Percentiles rank a stretch among this genome's conserved stretches.
Conservation (phyloP, 805 yeast species). For the Candida nonsorbophila region DNA sequence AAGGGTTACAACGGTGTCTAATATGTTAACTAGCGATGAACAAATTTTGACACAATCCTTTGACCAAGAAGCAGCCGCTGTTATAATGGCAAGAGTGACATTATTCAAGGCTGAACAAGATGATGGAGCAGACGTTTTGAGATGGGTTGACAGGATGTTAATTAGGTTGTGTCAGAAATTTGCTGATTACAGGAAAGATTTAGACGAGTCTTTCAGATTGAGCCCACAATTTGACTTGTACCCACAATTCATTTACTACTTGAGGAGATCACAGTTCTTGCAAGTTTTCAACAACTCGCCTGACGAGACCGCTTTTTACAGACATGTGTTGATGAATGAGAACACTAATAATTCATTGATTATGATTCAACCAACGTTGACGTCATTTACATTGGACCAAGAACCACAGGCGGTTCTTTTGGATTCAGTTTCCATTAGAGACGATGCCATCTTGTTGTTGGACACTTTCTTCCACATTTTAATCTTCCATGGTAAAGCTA, state of each 20-base stretch:
- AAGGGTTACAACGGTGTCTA: constrained; percentile 55
- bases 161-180: constrained; percentile 31
- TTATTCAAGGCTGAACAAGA: constrained; percentile 74
- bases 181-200: constrained; percentile 41
- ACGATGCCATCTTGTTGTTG: constrained; percentile 50
- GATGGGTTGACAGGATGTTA: constrained; percentile 81
- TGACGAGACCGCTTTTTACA: constrained; percentile 62
- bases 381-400: constrained; percentile 12
- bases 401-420: constrained; percentile 62
- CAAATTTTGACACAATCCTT: constrained; percentile 43
- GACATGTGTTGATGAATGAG: constrained; percentile 59
- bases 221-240: constrained; percentile 46
- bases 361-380: constrained; percentile 66
- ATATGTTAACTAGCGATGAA: constrained; percentile 35
- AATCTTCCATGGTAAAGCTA: constrained; percentile 60
- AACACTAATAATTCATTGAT: constrained; percentile 55
- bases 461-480: constrained; percentile 69
- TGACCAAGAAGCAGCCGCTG: constrained; percentile 69
- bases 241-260: constrained; percentile 65
- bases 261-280: constrained; percentile 60
- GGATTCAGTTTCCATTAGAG: constrained; percentile 58
- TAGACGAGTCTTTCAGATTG: constrained; percentile 44
- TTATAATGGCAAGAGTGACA: constrained; percentile 63
- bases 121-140: constrained; percentile 86
- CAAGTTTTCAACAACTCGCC: constrained; percentile 68